Conservation (phyloP, 2,329 filamentous ascomycete species). For the Colletotrichum noveboracense region DNA sequence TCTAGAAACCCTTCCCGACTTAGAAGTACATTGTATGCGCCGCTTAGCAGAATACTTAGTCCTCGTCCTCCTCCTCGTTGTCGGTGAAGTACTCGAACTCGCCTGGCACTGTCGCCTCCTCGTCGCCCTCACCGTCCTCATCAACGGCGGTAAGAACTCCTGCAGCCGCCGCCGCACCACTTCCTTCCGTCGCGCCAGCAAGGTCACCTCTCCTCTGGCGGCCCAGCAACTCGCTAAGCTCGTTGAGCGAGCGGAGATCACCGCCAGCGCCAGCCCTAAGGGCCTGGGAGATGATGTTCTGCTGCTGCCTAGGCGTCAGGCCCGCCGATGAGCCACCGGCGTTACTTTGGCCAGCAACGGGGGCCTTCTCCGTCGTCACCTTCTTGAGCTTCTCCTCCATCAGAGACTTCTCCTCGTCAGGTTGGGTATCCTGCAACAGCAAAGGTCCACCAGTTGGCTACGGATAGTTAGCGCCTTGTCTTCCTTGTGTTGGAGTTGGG, state of each 20-base stretch:
- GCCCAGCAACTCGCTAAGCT: constrained; percentile 49
- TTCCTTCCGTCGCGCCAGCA: constrained; percentile 49
- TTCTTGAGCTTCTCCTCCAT: constrained; percentile 96
- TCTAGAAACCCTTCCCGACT: neutral
- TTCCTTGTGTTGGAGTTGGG: neutral
- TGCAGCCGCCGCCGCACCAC: constrained; percentile 73
- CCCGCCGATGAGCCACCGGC: constrained; percentile 37
- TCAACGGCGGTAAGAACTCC: constrained; percentile 87
- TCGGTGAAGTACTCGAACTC: constrained; percentile 85
- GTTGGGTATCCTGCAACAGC: constrained; percentile 84
- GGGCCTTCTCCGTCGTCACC: constrained; percentile 66
- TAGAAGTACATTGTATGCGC: neutral
- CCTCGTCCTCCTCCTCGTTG: constrained; percentile 54
- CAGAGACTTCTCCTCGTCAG: constrained; percentile 77
- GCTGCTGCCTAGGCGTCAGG: constrained; percentile 27
- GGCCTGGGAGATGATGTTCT: constrained; percentile 31
- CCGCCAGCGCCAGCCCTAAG: constrained; percentile 26
- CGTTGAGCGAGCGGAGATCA: constrained; percentile 39
- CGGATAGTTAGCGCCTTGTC: constrained; percentile 47
- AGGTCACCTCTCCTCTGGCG: constrained; percentile 25
- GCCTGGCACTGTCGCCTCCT: constrained; percentile 72
- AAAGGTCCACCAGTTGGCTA: constrained; percentile 93
- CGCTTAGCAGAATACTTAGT: neutral
- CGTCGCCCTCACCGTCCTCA: constrained; percentile 77
- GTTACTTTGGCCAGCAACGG: constrained; percentile 51